Base-by-base conservation (phyloP, 2,329 filamentous ascomycete species). In the Pestalotiopsis sp. region DNA sequence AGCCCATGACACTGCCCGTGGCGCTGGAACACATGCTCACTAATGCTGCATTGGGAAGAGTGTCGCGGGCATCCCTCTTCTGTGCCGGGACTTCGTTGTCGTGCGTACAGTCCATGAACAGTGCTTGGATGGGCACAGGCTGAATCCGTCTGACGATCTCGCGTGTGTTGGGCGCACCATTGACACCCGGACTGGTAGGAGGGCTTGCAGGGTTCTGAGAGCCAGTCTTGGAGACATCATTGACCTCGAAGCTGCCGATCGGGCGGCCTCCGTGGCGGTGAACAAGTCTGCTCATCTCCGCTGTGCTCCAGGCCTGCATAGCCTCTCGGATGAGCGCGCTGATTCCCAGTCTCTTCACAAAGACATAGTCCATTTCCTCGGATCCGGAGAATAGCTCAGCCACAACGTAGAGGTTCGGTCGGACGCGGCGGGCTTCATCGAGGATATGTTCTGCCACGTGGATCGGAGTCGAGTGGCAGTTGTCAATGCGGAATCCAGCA, bases 61-160 rank as follows among this genome's bases (percentile, higher is more conserved):
- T 98, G 78, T 99, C 97, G 69, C 94, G 90, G 65, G 95, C 95
- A 78, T 98, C 95, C 56, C 97, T 89, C 81, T 98, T 98, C 80
- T 99, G 95, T 0, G 95, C 93, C 0, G 96, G 96, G 2, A 94
- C 92, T 82, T 99, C 95, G 75, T 99, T 99, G 82, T 99, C 96
- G 79, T 99, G 96, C 0, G 97, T 99, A 80, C 97, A 99, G 79
- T 99, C 97, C 94, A 98, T 98, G 81, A 99, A 98, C 1, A 99
- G 84, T 0, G 95, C 96, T 73, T 97, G 95, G 0, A 98, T 92
- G 3, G 95, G 93, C 3, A 90, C 93, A n/a, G 92, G 91, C 73
- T 93, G 93, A 80, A 99, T 95, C 70, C 87, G 91, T 72, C 91
- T 92, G 72, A 97, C 86, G 20, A 93, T 88, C 74, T 95, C 92